A percentile compares a stretch with the other conserved stretches of the same genome.
Conservation (phyloP, 1,139 yeast genomes). For the Candida pseudoviswanathii region DNA sequence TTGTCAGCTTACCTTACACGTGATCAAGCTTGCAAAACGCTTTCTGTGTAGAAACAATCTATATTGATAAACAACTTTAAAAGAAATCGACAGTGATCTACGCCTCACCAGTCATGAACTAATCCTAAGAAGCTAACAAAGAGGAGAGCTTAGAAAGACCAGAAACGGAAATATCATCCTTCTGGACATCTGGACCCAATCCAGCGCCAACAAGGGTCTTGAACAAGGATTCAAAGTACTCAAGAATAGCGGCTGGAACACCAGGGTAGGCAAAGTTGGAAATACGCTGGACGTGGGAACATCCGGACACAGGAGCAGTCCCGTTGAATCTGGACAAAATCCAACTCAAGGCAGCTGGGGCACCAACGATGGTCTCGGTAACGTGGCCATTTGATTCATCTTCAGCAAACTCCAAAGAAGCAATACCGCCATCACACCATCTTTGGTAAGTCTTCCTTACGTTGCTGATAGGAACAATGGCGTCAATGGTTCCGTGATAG, state of each 20-base stretch:
- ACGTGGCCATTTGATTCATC: constrained; percentile 28
- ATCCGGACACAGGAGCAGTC: constrained; percentile 27
- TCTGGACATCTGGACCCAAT: constrained; percentile 6
- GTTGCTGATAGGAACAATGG: constrained; percentile 27
- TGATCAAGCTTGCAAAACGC: no score
- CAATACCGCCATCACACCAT: constrained; percentile 33
- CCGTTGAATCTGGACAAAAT: constrained; percentile 21
- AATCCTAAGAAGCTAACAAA: no score
- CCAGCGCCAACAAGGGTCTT: constrained; percentile 3
- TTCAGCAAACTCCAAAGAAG: constrained; percentile 29
- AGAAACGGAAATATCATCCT: no score
- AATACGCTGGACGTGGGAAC: constrained; percentile 24
- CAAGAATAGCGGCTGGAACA: constrained; percentile 2
- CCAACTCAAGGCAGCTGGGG: constrained; percentile 34
- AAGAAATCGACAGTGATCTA: no score
- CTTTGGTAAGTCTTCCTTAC: constrained; percentile 26
- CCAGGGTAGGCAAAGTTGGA: constrained; percentile 28
- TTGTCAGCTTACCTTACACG: no score
- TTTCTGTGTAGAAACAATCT: no score
- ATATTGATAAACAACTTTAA: no score
- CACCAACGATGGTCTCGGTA: constrained; percentile 25
- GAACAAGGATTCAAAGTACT: constrained; percentile 8
- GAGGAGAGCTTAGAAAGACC: no score
- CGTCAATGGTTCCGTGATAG: constrained; percentile 32
- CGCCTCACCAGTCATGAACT: no score